phyloP scores from a whole-genome alignment of 805 yeast species.

The Candida chilensis region DNA sequence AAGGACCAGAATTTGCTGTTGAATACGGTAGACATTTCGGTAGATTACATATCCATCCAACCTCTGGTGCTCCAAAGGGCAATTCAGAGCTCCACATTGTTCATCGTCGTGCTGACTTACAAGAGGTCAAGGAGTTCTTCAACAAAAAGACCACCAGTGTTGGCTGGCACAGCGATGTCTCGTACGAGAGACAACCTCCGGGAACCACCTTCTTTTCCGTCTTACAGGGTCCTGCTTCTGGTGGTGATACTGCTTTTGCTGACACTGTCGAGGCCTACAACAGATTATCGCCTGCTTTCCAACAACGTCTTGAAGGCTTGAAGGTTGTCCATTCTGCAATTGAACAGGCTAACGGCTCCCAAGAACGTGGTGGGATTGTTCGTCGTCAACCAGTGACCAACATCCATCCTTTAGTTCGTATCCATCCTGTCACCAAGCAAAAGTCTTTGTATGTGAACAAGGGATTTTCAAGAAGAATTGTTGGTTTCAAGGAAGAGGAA shows the following conservation, averaged over 20 bases:
- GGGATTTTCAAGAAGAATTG: constrained; percentile 55
- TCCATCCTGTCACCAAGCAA: constrained; percentile 62
- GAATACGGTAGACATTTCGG: constrained; percentile 33
- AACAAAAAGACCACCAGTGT: constrained; percentile 24
- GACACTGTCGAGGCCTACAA: constrained; percentile 64
- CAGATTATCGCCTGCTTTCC: constrained; percentile 58
- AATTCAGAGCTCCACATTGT: constrained; percentile 56
- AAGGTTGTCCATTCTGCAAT: constrained; percentile 63
- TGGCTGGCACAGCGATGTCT: constrained; percentile 67
- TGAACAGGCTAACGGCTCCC: constrained; percentile 51
- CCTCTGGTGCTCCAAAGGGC: constrained; percentile 25
- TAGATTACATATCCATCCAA: constrained; percentile 41
- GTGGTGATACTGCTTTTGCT: constrained; percentile 79
- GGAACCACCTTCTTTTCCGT: constrained; percentile 61
- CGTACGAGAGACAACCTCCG: constrained; percentile 68
- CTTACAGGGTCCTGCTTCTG: constrained; percentile 50
- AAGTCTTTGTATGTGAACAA: constrained; percentile 51
- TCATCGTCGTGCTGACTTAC: constrained; percentile 37
- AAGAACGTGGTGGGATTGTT: constrained; percentile 48
- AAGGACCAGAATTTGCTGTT: constrained; percentile 31
- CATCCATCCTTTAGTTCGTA: constrained; percentile 63
- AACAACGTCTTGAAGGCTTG: constrained; percentile 48
- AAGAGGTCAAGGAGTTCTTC: constrained; percentile 24
- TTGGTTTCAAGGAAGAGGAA: constrained; percentile 68
- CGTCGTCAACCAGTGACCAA: constrained; percentile 56